These are phyloP conservation scores for Fusarium albosuccineum DNA, from an alignment of 2,329 filamentous ascomycete genomes.

Conservation along the genomic window DNA sequence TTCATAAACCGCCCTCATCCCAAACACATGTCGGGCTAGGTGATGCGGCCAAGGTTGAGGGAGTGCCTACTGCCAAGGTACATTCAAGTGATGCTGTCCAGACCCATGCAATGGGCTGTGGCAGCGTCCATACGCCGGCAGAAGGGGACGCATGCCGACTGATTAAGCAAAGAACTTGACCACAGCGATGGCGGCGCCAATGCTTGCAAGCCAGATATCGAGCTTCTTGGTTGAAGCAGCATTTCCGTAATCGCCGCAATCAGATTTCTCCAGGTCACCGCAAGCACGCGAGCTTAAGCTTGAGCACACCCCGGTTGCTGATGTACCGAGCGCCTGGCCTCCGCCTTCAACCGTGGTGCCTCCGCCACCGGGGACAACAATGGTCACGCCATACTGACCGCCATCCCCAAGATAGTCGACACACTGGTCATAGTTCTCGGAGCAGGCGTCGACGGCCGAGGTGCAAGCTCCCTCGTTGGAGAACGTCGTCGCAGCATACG, in stretches of 20 bases:
- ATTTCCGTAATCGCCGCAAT: conserved; percentile 52
- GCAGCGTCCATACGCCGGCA: background rate
- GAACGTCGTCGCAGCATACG: conserved; percentile 67
- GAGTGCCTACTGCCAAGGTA: background rate
- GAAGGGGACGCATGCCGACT: background rate
- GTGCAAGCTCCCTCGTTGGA: conserved; percentile 64
- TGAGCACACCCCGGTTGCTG: conserved; percentile 67
- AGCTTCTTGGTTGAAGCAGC: conserved; percentile 26
- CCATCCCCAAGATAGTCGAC: conserved; percentile 61
- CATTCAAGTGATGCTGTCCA: background rate
- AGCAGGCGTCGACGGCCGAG: conserved; percentile 65
- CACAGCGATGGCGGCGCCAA: conserved; percentile 31
- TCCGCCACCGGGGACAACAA: conserved; percentile 66
- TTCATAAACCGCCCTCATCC: background rate
- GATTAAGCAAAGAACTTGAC: conserved; percentile 28
- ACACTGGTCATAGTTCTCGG: conserved; percentile 66
- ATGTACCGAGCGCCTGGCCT: conserved; percentile 55
- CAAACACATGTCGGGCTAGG: no score
- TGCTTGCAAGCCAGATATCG: conserved; percentile 21
- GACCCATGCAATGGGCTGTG: background rate
- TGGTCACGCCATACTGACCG: conserved; percentile 65
- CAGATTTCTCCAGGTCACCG: conserved; percentile 55
- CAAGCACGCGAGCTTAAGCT: conserved; percentile 68
- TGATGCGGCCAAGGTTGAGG: background rate
- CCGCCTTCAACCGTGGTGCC: conserved; percentile 64